Evolutionary conservation across 352 stramenopile genomes (phyloP).

Genomic region (Peronospora farinosa): DNA sequence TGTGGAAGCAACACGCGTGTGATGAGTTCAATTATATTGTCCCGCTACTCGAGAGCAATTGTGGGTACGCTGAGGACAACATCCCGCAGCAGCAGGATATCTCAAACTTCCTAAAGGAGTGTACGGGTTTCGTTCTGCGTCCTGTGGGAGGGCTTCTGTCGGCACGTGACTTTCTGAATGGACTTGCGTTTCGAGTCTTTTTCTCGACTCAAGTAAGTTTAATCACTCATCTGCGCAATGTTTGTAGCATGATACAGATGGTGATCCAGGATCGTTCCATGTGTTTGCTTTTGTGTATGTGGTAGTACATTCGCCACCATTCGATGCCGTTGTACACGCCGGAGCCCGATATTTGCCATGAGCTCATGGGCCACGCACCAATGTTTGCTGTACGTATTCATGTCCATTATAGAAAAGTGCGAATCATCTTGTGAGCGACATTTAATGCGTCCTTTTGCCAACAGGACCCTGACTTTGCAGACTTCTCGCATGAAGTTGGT

Average conservation of each 20-base stretch:
- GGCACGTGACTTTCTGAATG: constrained; percentile 96
- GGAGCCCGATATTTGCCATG: constrained; percentile 97
- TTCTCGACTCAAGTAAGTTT: constrained; percentile 89
- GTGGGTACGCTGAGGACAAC: constrained; percentile 89
- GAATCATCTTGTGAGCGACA: background rate
- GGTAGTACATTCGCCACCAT: constrained; percentile 91
- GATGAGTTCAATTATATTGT: constrained; percentile 96
- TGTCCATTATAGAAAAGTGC: too few relatives aligned
- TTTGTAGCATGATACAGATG: background rate
- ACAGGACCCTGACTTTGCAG: constrained; percentile 93
- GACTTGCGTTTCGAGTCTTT: constrained; percentile 96
- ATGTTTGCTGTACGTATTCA: constrained; percentile 88
- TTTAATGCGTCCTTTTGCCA: background rate
- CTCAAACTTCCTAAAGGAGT: constrained; percentile 90
- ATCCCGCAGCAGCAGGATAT: constrained; percentile 95
- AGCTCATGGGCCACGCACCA: constrained; percentile 92
- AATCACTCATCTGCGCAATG: background rate
- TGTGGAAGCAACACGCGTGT: constrained; percentile 93
- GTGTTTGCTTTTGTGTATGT: background rate
- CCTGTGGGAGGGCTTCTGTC: constrained; percentile 94
- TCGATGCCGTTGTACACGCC: constrained; percentile 95
- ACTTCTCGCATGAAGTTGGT: constrained; percentile 96
- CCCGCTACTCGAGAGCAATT: constrained; percentile 91
- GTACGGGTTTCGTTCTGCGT: constrained; percentile 88
- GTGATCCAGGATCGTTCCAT: background rate